A percentile compares a stretch with the other conserved stretches of the same genome.
phyloP scores from a whole-genome alignment of 495 filamentous ascomycete species.

The Xylaria grammica region DNA sequence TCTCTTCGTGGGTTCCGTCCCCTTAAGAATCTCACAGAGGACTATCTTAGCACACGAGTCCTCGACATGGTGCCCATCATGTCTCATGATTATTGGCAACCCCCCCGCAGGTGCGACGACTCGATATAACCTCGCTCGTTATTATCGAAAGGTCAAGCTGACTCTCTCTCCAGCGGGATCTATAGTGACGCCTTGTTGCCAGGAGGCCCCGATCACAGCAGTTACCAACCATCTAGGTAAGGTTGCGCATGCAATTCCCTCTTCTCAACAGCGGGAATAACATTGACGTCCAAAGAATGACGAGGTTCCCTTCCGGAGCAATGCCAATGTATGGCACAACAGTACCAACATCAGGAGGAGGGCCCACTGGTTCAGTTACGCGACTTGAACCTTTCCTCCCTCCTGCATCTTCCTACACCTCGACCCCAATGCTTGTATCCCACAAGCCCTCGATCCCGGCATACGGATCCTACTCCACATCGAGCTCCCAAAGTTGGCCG shows the following conservation, averaged over 20 bases:
- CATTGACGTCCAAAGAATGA: slow-evolving; percentile 46
- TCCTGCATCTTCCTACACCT: slow-evolving; percentile 40
- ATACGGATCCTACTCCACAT: slow-evolving; percentile 43
- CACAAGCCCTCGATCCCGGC: slow-evolving; percentile 35
- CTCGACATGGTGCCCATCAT: slow-evolving; percentile 44
- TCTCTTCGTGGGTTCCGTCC: slow-evolving; percentile 8
- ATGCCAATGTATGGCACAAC: slow-evolving; percentile 45
- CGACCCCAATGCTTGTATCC: slow-evolving; percentile 40
- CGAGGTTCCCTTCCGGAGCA: slow-evolving; percentile 42
- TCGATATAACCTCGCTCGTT: slow-evolving; percentile 33
- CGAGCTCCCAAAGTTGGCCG: slow-evolving; percentile 46
- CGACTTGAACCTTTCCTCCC: slow-evolving; percentile 42
- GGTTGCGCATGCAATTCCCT: slow-evolving; percentile 31
- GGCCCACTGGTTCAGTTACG: slow-evolving; percentile 36
- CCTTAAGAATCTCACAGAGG: background rate
- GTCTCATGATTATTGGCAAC: slow-evolving; percentile 51
- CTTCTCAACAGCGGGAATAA: slow-evolving; percentile 46
- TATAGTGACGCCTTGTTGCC: slow-evolving; percentile 43
- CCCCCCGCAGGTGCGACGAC: slow-evolving; percentile 55
- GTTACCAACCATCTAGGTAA: slow-evolving; percentile 55
- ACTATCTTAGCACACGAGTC: background rate
- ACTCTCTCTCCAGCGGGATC: slow-evolving; percentile 46
- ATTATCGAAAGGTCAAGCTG: slow-evolving; percentile 37
- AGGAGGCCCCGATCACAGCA: slow-evolving; percentile 35
- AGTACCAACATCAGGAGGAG: slow-evolving; percentile 31